Percentiles rank a stretch among this genome's conserved stretches.
Evolutionary conservation across 2,329 filamentous ascomycete genomes (phyloP).

Genomic region (Aspergillus amoenus): DNA sequence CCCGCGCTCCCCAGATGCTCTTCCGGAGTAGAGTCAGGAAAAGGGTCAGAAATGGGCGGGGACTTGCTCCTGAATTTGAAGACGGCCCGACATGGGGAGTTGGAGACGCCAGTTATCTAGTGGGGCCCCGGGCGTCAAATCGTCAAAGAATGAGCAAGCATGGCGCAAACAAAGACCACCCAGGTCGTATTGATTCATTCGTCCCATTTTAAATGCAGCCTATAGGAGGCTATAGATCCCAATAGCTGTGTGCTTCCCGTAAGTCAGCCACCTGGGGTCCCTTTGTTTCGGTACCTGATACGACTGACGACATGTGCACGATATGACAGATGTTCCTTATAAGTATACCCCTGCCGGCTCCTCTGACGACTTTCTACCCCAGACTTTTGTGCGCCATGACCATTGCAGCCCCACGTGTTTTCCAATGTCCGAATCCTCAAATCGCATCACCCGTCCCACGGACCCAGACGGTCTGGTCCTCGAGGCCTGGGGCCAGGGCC

Average conservation of each 20-base stretch:
- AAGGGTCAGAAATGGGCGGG: no score
- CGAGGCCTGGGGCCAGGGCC: constrained; percentile 51
- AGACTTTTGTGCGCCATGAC: constrained; percentile 3
- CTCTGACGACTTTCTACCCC: not conserved
- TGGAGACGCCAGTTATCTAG: no score
- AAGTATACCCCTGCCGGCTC: not conserved
- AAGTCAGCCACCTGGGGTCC: not conserved
- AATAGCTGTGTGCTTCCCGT: not conserved
- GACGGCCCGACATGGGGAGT: no score
- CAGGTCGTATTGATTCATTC: not conserved
- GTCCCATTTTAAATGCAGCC: not conserved
- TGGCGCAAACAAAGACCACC: not conserved
- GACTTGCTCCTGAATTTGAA: no score
- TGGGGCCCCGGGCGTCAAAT: not conserved
- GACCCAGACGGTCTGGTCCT: constrained; percentile 39
- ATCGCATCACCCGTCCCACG: constrained; percentile 21
- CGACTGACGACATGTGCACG: not conserved
- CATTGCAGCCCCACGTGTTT: not conserved
- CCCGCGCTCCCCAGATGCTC: no score
- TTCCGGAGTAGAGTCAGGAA: no score
- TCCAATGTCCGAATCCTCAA: constrained; percentile 2
- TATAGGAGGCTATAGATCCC: not conserved
- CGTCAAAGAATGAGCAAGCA: not conserved
- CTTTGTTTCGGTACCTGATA: no score
- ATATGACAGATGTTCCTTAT: not conserved